A percentile compares a stretch with the other conserved stretches of the same genome.
phyloP scores from a whole-genome alignment of 352 stramenopile species.

The Pelagophyceae sp. region DNA sequence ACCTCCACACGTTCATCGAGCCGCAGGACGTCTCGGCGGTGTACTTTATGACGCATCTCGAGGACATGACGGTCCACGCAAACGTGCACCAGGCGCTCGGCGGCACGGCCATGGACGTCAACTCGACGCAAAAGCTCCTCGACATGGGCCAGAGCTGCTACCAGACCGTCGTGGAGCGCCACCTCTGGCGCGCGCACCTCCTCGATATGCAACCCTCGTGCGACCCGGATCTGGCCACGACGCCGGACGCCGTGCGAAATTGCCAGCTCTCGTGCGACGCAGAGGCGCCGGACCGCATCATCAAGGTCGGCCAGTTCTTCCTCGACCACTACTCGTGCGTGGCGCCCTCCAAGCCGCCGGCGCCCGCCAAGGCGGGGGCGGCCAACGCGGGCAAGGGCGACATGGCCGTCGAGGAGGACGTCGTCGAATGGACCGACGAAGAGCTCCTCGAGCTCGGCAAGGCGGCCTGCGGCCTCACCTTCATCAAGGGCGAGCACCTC shows the following conservation, averaged over 20 bases:
- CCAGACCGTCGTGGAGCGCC: constrained; percentile 4
- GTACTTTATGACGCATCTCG: constrained; percentile 11
- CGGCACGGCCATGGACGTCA: not conserved
- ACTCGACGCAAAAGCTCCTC: not conserved
- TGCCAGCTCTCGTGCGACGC: not conserved
- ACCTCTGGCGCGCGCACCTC: not conserved
- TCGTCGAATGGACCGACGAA: not conserved
- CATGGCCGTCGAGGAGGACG: not conserved
- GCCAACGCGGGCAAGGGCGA: not conserved
- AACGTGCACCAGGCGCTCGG: constrained; percentile 5
- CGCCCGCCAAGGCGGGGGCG: no score
- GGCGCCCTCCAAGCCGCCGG: no score
- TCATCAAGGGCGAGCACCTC: constrained; percentile 18
- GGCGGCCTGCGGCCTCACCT: not conserved
- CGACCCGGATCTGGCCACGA: not conserved
- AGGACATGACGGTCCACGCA: constrained; percentile 11
- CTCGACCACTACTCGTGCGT: not conserved
- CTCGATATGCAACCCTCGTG: not conserved
- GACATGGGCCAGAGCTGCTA: not conserved
- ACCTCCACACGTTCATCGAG: not conserved
- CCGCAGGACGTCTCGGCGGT: not conserved
- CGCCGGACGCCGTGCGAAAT: not conserved
- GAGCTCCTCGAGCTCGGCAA: no score
- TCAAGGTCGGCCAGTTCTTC: not conserved
- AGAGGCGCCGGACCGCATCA: not conserved